These are phyloP conservation scores for Plasmodium malariae DNA, from an alignment of 169 alveolate species.

Conservation along the genomic window DNA sequence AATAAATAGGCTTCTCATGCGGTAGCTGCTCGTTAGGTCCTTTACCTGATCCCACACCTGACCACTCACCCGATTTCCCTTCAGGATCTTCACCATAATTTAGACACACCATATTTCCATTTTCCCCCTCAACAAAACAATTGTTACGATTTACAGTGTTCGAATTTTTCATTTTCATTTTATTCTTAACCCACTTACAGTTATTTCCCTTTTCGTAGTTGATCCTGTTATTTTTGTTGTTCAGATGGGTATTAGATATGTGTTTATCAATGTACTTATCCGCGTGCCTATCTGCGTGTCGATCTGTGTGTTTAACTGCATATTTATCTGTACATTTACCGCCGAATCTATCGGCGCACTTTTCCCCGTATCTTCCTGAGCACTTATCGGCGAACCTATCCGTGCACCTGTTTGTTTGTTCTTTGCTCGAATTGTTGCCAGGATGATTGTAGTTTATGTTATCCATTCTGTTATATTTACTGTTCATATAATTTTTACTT, in stretches of 20 bases:
- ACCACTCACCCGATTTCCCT: neutral
- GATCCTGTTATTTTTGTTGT: neutral
- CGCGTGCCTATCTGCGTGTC: no score
- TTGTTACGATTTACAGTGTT: neutral
- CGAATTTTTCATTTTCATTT: neutral
- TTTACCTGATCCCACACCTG: neutral
- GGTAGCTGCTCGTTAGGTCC: neutral
- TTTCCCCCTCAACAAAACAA: neutral
- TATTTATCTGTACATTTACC: no score
- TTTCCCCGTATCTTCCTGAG: no score
- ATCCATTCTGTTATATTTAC: slow-evolving; percentile 8
- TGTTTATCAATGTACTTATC: no score
- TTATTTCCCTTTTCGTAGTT: slow-evolving; percentile 22
- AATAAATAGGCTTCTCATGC: neutral
- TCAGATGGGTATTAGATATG: neutral
- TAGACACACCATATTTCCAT: neutral
- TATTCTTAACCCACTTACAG: neutral
- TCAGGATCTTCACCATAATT: neutral
- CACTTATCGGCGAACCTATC: no score
- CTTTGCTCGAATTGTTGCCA: neutral
- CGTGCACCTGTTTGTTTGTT: neutral
- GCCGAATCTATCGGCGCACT: no score
- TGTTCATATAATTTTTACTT: neutral
- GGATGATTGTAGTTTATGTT: neutral
- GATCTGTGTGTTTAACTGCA: no score